A percentile compares a stretch with the other conserved stretches of the same genome.
Conservation (phyloP, 257 asterid species). For the Nemophila menziesii region DNA sequence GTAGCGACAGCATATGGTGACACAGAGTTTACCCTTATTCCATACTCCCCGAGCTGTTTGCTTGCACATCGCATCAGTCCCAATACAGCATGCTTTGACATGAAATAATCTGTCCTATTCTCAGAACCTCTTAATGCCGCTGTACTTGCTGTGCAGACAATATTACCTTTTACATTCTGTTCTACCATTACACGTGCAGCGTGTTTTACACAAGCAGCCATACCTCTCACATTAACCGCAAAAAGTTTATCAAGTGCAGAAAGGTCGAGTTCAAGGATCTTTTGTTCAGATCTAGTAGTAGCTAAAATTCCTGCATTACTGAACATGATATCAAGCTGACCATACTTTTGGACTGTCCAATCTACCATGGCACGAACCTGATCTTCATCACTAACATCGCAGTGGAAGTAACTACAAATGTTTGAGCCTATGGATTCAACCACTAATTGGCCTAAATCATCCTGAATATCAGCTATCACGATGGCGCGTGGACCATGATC, state of each 20-base stretch:
- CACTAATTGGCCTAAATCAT: slow-evolving; percentile 12
- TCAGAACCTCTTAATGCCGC: slow-evolving; percentile 9
- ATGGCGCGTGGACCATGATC: slow-evolving; percentile 10
- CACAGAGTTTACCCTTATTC: slow-evolving; percentile 31
- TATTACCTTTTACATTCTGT: slow-evolving; percentile 11
- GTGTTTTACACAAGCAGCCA: slow-evolving; percentile 22
- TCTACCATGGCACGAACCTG: slow-evolving; percentile 14
- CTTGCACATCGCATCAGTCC: slow-evolving; percentile 34
- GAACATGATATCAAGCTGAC: slow-evolving; percentile 22
- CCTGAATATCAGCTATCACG: slow-evolving; percentile 22
- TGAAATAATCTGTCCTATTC: slow-evolving; percentile 18
- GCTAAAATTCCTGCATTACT: slow-evolving; percentile 17
- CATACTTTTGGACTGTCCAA: slow-evolving; percentile 8
- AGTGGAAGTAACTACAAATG: slow-evolving; percentile 7
- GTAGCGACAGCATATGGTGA: slow-evolving; percentile 25
- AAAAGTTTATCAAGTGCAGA: slow-evolving; percentile 4
- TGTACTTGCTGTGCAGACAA: slow-evolving; percentile 17
- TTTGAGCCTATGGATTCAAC: slow-evolving; percentile 12
- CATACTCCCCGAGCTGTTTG: slow-evolving; percentile 21
- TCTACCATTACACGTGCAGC: slow-evolving; percentile 23
- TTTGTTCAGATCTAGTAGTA: background rate
- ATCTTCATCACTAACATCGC: slow-evolving; percentile 16
- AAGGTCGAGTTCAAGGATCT: slow-evolving; percentile 9
- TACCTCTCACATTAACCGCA: slow-evolving; percentile 23
- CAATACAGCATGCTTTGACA: slow-evolving; percentile 30